A percentile compares a stretch with the other conserved stretches of the same genome.
Evolutionary conservation across 108 stramenopile genomes (phyloP).

Genomic region (Parietichytrium sp.): DNA sequence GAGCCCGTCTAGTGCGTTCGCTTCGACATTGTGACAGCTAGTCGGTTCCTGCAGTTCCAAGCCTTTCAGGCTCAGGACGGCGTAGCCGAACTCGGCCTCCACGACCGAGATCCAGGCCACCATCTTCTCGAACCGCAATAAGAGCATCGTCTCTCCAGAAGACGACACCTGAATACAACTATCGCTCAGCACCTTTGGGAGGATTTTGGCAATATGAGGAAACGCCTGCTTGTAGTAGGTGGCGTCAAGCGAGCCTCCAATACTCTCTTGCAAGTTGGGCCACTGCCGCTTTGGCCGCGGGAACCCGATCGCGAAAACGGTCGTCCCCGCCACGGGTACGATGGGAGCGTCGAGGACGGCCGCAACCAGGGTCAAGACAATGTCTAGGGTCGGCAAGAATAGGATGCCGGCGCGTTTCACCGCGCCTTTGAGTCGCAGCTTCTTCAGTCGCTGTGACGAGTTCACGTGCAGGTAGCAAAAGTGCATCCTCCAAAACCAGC

Average conservation of each 20-base stretch:
- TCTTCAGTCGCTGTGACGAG: neutral
- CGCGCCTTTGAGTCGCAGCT: neutral
- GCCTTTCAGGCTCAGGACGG: neutral
- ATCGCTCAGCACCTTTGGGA: neutral
- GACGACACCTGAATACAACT: neutral
- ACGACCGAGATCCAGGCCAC: neutral
- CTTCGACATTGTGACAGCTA: slow-evolving; percentile 31
- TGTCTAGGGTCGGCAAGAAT: neutral
- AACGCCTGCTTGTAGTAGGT: neutral
- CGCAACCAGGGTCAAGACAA: neutral
- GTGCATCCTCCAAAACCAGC: neutral
- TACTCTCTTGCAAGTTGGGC: neutral
- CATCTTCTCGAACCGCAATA: slow-evolving; percentile 29
- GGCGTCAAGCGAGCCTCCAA: neutral
- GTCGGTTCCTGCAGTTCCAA: slow-evolving; percentile 22
- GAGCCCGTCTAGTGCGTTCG: neutral
- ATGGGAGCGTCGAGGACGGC: neutral
- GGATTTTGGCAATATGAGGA: neutral
- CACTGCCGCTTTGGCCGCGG: neutral
- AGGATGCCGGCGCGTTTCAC: neutral
- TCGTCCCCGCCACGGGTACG: neutral
- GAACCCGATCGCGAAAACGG: neutral
- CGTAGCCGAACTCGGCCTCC: slow-evolving; percentile 2
- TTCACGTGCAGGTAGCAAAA: neutral
- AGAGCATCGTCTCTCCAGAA: neutral